A percentile compares a stretch with the other conserved stretches of the same genome.
phyloP scores from a whole-genome alignment of 345 rosid genomes.

The Gossypium ekmanianum region DNA sequence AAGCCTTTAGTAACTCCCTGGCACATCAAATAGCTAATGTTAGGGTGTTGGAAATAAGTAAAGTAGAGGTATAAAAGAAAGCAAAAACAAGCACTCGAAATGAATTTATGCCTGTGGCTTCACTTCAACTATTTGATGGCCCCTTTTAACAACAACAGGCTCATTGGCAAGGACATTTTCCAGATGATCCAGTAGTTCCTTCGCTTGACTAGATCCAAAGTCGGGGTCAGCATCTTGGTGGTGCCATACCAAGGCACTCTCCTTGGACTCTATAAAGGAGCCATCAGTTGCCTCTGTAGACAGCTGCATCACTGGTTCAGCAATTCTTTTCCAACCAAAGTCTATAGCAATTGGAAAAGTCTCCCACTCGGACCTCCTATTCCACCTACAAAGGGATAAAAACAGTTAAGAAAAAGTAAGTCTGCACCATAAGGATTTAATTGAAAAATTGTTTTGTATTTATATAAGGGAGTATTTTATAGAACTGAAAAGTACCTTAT shows the following conservation, averaged over 20 bases:
- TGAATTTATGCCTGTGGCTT: constrained; percentile 47
- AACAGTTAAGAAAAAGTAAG: neutral
- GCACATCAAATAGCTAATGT: constrained; percentile 3
- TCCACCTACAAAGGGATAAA: constrained; percentile 4
- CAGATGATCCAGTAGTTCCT: constrained; percentile 62
- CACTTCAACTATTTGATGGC: constrained; percentile 57
- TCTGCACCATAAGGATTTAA: neutral
- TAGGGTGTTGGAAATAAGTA: neutral
- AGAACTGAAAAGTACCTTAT: constrained; percentile 22
- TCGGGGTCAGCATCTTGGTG: constrained; percentile 47
- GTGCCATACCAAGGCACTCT: constrained; percentile 62
- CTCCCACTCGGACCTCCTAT: constrained; percentile 4
- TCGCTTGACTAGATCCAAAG: constrained; percentile 58
- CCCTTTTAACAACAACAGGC: constrained; percentile 59
- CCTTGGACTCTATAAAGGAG: constrained; percentile 51
- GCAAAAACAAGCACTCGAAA: neutral
- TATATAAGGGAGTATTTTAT: neutral
- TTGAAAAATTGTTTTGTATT: neutral
- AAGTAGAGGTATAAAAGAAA: neutral
- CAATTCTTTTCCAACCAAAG: constrained; percentile 50
- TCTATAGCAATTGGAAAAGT: constrained; percentile 23
- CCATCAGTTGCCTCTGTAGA: constrained; percentile 63
- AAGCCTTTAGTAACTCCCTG: constrained; percentile 58
- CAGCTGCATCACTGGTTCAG: constrained; percentile 53
- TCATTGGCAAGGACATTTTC: constrained; percentile 58